phyloP scores from a whole-genome alignment of 345 rosid genomes.

The Conringia planisiliqua region DNA sequence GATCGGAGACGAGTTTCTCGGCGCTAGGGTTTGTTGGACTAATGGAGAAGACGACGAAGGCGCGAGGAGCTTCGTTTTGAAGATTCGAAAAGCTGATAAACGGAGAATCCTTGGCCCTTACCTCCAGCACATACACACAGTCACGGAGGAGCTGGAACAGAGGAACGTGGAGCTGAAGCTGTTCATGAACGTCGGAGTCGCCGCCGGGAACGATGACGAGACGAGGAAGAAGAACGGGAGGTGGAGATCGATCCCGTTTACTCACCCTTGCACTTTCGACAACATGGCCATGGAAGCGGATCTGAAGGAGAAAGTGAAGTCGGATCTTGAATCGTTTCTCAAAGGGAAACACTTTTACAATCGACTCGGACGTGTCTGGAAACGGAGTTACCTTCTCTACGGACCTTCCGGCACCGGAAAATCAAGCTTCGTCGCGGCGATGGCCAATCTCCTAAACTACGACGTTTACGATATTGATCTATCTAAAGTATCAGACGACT shows the following conservation, averaged over 20 bases:
- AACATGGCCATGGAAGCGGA: conserved; percentile 74
- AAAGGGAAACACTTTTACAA: conserved; percentile 67
- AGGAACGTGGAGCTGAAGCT: conserved; percentile 52
- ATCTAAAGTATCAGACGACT: conserved; percentile 48
- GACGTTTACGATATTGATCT: conserved; percentile 73
- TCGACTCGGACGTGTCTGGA: conserved; percentile 77
- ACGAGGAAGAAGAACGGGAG: conserved; percentile 32
- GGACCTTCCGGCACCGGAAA: conserved; percentile 87
- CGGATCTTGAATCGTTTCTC: conserved; percentile 68
- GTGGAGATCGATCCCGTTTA: conserved; percentile 78
- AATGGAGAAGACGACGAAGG: conserved; percentile 35
- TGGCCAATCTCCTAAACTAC: conserved; percentile 64
- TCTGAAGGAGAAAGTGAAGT: conserved; percentile 57
- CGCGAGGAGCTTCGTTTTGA: conserved; percentile 46
- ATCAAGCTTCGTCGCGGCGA: conserved; percentile 72
- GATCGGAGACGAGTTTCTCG: conserved; percentile 68
- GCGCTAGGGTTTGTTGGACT: conserved; percentile 70
- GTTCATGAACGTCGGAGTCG: conserved; percentile 44
- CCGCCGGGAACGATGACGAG: not conserved
- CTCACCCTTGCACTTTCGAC: conserved; percentile 79
- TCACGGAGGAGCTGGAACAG: conserved; percentile 67
- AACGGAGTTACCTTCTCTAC: conserved; percentile 65
- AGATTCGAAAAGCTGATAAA: conserved; percentile 72
- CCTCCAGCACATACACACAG: conserved; percentile 80
- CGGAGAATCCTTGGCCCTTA: conserved; percentile 76